Percentiles rank a stretch among this genome's conserved stretches.
phyloP scores from a whole-genome alignment of 345 rosid genomes.

The Syzygium grande region DNA sequence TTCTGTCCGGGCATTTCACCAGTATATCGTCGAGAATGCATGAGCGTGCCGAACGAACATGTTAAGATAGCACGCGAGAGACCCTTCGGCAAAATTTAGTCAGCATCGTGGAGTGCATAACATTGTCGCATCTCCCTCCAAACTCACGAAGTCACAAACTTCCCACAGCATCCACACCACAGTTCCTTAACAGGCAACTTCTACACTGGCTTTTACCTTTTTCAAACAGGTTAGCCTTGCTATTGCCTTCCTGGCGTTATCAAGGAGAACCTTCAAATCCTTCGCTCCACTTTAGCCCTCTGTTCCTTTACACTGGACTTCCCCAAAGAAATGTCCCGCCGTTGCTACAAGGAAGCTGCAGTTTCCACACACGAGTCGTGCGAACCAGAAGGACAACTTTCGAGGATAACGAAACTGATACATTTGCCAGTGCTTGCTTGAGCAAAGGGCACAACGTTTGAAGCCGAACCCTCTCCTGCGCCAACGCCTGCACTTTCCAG shows the following conservation, averaged over 20 bases:
- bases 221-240: slow-evolving; percentile 77
- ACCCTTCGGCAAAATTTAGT: not conserved
- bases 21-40: not conserved
- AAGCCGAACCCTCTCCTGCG: slow-evolving; percentile 69
- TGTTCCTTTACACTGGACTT: slow-evolving; percentile 86
- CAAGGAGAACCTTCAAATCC: slow-evolving; percentile 82
- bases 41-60: not conserved
- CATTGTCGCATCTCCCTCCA: not conserved
- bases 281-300: slow-evolving; percentile 64
- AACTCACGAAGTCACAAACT: not conserved
- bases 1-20: slow-evolving; percentile 20
- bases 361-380: not conserved
- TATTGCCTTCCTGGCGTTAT: slow-evolving; percentile 75
- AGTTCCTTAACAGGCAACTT: not conserved
- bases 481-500: slow-evolving; percentile 66
- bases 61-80: not conserved
- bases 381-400: slow-evolving; percentile 12
- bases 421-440: slow-evolving; percentile 76
- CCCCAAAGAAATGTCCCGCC: slow-evolving; percentile 72
- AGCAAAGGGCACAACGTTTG: slow-evolving; percentile 71
- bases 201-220: slow-evolving; percentile 38
- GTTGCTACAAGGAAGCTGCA: slow-evolving; percentile 76
- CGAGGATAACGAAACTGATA: slow-evolving; percentile 66
- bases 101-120: not conserved
- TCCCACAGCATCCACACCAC: not conserved